These are phyloP conservation scores for Lepidium sativum DNA, from an alignment of 345 rosid genomes.

Conservation along the genomic window DNA sequence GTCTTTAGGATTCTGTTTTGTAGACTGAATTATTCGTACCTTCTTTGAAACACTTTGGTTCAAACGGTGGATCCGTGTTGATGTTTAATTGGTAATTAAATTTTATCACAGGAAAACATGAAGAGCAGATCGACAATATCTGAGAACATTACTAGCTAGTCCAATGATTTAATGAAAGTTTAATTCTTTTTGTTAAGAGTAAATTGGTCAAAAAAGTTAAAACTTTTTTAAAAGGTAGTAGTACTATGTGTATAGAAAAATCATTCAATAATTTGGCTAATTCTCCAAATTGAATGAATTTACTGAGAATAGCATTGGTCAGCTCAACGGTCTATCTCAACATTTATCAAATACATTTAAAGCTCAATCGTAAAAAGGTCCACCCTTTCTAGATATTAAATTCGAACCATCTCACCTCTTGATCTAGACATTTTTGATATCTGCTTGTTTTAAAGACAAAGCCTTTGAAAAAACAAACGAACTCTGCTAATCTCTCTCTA, in stretches of 20 bases:
- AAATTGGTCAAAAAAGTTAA: too few species aligned
- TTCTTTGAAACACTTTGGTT: neutral
- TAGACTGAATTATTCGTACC: slow-evolving; percentile 17
- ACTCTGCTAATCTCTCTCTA: neutral
- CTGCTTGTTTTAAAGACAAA: too few species aligned
- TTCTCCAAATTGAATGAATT: neutral
- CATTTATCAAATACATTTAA: slow-evolving; percentile 19
- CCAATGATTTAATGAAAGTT: too few species aligned
- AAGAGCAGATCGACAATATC: neutral
- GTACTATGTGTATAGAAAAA: too few species aligned
- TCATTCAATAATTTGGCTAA: too few species aligned
- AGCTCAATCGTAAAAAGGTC: slow-evolving; percentile 2
- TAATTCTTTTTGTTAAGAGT: too few species aligned
- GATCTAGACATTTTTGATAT: too few species aligned
- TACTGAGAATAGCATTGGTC: slow-evolving; percentile 10
- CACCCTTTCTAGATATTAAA: neutral
- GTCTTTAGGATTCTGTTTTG: neutral
- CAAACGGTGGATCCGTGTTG: slow-evolving; percentile 7
- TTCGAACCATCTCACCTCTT: too few species aligned
- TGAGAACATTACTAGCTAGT: too few species aligned
- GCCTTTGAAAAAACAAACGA: too few species aligned
- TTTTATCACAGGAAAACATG: neutral
- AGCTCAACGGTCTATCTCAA: slow-evolving; percentile 20
- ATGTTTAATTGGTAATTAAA: neutral
- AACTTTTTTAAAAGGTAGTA: too few species aligned